Evolutionary conservation across 805 yeast genomes (phyloP).

Genomic region (Cephaloascus albidus): DNA sequence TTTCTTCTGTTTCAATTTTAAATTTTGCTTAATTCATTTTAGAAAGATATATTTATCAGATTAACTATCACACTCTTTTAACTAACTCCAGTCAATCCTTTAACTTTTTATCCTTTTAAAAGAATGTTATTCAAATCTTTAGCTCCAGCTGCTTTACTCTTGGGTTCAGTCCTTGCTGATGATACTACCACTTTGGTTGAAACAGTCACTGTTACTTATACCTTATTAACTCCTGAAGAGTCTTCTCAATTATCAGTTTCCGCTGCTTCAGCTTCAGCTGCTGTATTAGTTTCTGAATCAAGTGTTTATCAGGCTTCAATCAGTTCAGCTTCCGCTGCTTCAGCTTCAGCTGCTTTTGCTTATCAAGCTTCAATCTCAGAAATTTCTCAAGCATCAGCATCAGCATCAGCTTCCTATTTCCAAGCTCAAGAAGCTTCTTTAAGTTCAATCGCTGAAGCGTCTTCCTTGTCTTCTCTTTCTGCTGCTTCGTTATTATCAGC

Average conservation of each 20-base stretch:
- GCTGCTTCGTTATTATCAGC: conserved; percentile 12
- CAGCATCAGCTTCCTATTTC: conserved; percentile 9
- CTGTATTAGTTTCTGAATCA: conserved; percentile 9
- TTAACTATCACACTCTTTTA: neutral
- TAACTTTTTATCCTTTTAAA: neutral
- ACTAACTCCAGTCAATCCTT: neutral
- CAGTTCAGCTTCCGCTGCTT: conserved; percentile 16
- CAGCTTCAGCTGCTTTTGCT: conserved; percentile 13
- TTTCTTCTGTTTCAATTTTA: neutral
- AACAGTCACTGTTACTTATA: conserved; percentile 37
- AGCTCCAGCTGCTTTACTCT: neutral
- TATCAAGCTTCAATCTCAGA: conserved; percentile 6
- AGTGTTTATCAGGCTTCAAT: conserved; percentile 8
- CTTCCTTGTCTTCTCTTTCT: conserved; percentile 9
- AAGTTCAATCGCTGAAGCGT: conserved; percentile 8
- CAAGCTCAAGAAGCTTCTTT: conserved; percentile 11
- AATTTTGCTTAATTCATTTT: neutral
- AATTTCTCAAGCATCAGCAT: conserved; percentile 8
- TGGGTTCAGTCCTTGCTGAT: conserved; percentile 5
- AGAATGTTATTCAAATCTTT: neutral
- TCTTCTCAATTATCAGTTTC: conserved; percentile 14
- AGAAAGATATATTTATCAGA: neutral
- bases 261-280: conserved; percentile 9
- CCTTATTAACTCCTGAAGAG: conserved; percentile 37
- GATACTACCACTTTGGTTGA: conserved; percentile 25